Conservation (phyloP, 306 rosid genomes). For the Trichosanthes truncata region DNA sequence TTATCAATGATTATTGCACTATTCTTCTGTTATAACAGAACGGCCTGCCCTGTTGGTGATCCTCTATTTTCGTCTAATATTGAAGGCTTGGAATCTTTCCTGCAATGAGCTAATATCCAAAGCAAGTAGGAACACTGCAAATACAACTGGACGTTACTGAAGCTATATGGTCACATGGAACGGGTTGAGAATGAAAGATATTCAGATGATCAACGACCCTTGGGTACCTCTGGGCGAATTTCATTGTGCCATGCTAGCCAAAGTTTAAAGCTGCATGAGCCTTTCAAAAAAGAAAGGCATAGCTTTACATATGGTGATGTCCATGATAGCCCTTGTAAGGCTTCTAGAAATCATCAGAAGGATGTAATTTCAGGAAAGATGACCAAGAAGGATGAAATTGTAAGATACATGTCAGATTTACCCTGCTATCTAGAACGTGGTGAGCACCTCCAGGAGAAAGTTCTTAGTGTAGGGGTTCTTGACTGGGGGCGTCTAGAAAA, state of each 20-base stretch:
- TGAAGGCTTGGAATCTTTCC: conserved; percentile 14
- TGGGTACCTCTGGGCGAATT: conserved; percentile 14
- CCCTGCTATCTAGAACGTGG: conserved; percentile 83
- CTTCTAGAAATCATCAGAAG: conserved; percentile 26
- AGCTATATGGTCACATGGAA: conserved; percentile 34
- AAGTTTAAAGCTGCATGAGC: conserved; percentile 32
- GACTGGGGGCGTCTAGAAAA: conserved; percentile 78
- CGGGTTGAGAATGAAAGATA: conserved; percentile 21
- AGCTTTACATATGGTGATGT: conserved; percentile 48
- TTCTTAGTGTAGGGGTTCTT: conserved; percentile 86
- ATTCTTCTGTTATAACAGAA: conserved; percentile 5
- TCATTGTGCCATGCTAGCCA: conserved; percentile 12
- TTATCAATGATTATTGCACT: background rate
- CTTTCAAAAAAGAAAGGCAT: conserved; percentile 31
- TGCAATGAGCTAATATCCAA: conserved; percentile 6
- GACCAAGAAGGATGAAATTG: conserved; percentile 62
- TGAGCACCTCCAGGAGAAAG: conserved; percentile 47
- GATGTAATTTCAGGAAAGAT: conserved; percentile 29
- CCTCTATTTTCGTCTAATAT: conserved; percentile 19
- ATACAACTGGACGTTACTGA: background rate
- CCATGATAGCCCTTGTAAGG: conserved; percentile 24
- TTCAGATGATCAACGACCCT: conserved; percentile 21
- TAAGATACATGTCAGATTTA: conserved; percentile 75
- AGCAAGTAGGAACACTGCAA: conserved; percentile 16
- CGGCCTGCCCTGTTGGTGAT: conserved; percentile 11